These are phyloP conservation scores for Talaromyces piceae DNA, from an alignment of 2,329 filamentous ascomycete species.

Conservation along the genomic window DNA sequence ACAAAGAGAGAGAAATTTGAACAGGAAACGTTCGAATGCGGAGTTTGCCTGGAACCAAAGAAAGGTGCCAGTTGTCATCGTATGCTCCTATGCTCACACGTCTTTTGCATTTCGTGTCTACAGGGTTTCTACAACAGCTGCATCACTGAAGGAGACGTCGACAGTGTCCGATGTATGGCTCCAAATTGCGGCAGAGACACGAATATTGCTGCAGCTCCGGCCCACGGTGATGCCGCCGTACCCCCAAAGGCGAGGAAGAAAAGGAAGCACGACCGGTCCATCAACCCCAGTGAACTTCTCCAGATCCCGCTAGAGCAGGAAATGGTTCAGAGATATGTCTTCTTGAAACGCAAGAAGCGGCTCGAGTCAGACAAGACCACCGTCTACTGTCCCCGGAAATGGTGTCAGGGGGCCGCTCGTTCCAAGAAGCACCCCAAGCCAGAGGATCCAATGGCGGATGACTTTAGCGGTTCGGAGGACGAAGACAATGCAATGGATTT, in stretches of 20 bases:
- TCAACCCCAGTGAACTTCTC: slow-evolving; percentile 77
- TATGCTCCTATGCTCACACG: slow-evolving; percentile 76
- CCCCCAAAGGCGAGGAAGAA: slow-evolving; percentile 38
- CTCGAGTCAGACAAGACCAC: slow-evolving; percentile 88
- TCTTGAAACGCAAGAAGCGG: slow-evolving; percentile 84
- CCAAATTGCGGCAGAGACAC: slow-evolving; percentile 68
- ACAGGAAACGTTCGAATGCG: slow-evolving; percentile 77
- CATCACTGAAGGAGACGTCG: slow-evolving; percentile 76
- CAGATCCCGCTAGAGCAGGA: slow-evolving; percentile 66
- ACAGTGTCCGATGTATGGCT: slow-evolving; percentile 69
- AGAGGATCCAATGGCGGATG: slow-evolving; percentile 54
- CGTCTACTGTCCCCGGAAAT: slow-evolving; percentile 82
- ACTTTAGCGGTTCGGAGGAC: slow-evolving; percentile 40
- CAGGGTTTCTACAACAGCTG: slow-evolving; percentile 84
- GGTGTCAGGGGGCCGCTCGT: slow-evolving; percentile 84
- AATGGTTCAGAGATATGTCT: slow-evolving; percentile 76
- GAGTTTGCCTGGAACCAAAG: slow-evolving; percentile 84
- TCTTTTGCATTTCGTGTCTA: slow-evolving; percentile 84
- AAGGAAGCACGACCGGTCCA: slow-evolving; percentile 60
- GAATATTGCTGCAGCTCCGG: slow-evolving; percentile 13
- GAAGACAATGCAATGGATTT: slow-evolving; percentile 36
- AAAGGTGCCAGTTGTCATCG: slow-evolving; percentile 76
- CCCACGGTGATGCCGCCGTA: not conserved
- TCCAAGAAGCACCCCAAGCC: slow-evolving; percentile 68
- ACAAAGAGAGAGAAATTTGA: slow-evolving; percentile 70